A percentile compares a stretch with the other conserved stretches of the same genome.
phyloP scores from a whole-genome alignment of 306 rosid genomes.

The Macrotyloma uniflorum region DNA sequence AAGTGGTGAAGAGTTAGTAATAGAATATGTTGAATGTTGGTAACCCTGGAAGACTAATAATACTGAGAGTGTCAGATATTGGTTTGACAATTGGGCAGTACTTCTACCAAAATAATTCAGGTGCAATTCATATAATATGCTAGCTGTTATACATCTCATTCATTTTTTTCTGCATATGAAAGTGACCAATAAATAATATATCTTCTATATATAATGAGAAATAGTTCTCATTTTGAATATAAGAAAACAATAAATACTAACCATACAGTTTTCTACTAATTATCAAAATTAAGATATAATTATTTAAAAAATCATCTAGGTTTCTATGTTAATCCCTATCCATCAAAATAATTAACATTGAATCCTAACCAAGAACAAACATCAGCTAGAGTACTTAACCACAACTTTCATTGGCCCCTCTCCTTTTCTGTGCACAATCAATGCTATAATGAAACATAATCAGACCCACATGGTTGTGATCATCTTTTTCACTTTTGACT shows the following conservation, averaged over 20 bases:
- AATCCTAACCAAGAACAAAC: not conserved
- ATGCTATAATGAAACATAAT: not conserved
- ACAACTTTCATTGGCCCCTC: not conserved
- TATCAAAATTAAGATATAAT: too few species aligned
- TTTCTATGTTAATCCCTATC: too few species aligned
- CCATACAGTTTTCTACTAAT: too few species aligned
- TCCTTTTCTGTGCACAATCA: not conserved
- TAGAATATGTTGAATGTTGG: too few species aligned
- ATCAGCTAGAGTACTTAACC: not conserved
- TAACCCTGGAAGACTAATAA: not conserved
- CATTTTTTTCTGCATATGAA: too few species aligned
- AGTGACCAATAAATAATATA: too few species aligned
- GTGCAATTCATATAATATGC: not conserved
- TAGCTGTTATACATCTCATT: not conserved
- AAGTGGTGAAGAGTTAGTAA: too few species aligned
- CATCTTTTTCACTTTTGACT: not conserved
- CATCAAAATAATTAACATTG: too few species aligned
- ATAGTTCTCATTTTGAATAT: too few species aligned
- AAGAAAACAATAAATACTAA: too few species aligned
- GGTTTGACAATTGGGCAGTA: constrained; percentile 22
- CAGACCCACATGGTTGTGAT: not conserved
- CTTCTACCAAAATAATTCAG: constrained; percentile 3
- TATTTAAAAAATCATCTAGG: too few species aligned
- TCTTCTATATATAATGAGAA: too few species aligned
- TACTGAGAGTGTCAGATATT: constrained; percentile 16